Evolutionary conservation across 805 yeast genomes (phyloP), one percentile per base, ranked within the genome.

Genomic region (Suhomyces tanzawaensis): DNA sequence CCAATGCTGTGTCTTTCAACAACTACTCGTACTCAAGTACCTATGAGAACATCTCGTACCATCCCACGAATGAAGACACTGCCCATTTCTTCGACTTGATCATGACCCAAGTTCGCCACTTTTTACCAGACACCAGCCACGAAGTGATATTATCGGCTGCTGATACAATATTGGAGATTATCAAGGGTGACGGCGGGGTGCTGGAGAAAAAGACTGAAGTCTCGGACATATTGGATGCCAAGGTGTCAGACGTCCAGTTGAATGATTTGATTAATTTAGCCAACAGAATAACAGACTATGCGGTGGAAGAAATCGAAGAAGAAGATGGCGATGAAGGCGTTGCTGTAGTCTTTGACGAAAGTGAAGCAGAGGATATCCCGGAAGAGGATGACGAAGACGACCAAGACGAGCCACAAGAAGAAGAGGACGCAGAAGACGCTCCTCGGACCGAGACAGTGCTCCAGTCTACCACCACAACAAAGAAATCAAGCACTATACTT

Each of bases 111-210:
- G 76, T 85, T 3, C 56, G 63, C 2, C 64, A 69, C 13, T 60
- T 85, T 27, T 84, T 82, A 9, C 70, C 69, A 34, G 97, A 89
- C 55, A 76, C 85, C n/a, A 77, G 90, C 7, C 88, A 84, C 39
- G 85, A 79, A 29, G 76, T 80, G 2, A 71, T 88, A 2, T 55
- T 79, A 15, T 82, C 93, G 3, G 85, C 89, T 4, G 77, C 87
- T 2, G 93, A 85, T 54, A 65, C 81, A 3, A 53, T 81, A 0
- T 49, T 86, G 27, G 82, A 76, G 45, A 59, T 73, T 1, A 49
- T 84, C 42, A 79, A 76, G 48, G 79, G 70, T 1, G 64, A 58
- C 1, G 40, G 60, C 1, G 58, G 69, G 1, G 79, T 76, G 14
- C 45, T 49, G 3, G 63, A 61, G 6, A 75, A 75, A 45, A 76